Base-by-base conservation (phyloP, 805 yeast species). In the Jamesozyma gamospora region DNA sequence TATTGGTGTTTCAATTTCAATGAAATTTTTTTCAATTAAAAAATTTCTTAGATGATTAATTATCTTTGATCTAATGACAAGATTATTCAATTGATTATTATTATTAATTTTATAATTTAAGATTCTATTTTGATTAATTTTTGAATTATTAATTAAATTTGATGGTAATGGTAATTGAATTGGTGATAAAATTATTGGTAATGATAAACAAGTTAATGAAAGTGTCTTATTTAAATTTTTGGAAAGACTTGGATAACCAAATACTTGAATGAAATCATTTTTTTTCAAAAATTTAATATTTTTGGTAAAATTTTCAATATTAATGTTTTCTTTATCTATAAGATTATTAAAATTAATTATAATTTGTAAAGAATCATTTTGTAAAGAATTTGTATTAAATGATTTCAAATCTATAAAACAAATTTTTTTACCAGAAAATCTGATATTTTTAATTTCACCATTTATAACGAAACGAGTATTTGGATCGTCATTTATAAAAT, bases 1-100 rank as follows among this genome's bases (percentile, higher is more conserved):
- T 1, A 87, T 73, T 0, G 99, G 99, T 0, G 99, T 92, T 37
- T 80, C 82, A 0, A 92, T 94, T 56, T 87, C 96, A 3, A 83
- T 45, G 48, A 87, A 92, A 1, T 66, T 75, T 17, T 64, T 61
- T 0, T 53, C 49, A 31, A 69, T 66, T 16, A 90, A 68, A 49
- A 74, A 87, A 1, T 53, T 45, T 17, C 96, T 63, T 4, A 90
- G 65, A 2, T 69, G 55, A 10, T 66, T 64, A 2, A 79, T 66
- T 1, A 87, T 63, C n/a, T 62, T 51, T 2, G 79, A 69, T 45
- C 90, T 72, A 1, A 76, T 67, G 1, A 59, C 45, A 4, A 77
- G 63, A 0, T 71, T 60, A 2, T 72, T 16, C 14, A 31, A 18
- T 6, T 31, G 27, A 4, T 19, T 67, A 13, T 60, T 60, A 1